These are phyloP conservation scores for Trichoderma asperelloides DNA, from an alignment of 495 filamentous ascomycete genomes.

Conservation along the genomic window DNA sequence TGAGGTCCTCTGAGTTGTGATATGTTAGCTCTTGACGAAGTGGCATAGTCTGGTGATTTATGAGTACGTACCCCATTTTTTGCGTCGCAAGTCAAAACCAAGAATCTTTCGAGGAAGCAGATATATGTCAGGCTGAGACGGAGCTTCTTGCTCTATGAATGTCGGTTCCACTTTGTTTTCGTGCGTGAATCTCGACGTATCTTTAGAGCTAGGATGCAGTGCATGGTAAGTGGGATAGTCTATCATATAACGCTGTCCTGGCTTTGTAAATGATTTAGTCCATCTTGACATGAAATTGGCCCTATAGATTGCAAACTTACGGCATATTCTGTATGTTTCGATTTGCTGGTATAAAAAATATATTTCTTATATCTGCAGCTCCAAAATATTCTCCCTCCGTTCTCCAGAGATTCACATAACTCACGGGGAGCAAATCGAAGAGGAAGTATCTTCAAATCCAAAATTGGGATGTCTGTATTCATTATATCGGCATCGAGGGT, in stretches of 20 bases:
- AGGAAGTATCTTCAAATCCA: not conserved
- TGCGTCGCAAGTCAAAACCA: not conserved
- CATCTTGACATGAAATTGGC: not conserved
- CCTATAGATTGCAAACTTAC: not conserved
- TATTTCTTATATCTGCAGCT: not conserved
- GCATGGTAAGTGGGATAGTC: not conserved
- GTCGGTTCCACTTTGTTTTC: not conserved
- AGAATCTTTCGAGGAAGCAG: not conserved
- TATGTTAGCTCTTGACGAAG: not conserved
- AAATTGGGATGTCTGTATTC: not conserved
- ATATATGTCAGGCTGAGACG: not conserved
- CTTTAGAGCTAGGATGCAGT: not conserved
- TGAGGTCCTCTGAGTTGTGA: conserved; percentile 10
- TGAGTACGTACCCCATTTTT: conserved; percentile 3
- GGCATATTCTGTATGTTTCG: not conserved
- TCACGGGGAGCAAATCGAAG: not conserved
- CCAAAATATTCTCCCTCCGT: not conserved
- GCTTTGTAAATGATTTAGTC: too few relatives aligned
- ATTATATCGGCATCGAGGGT: not conserved
- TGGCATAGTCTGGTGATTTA: not conserved
- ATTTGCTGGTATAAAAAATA: not conserved
- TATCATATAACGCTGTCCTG: not conserved
- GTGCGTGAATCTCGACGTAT: not conserved
- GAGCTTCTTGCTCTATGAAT: not conserved
- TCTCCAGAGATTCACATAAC: not conserved